Evolutionary conservation across 2,329 filamentous ascomycete genomes (phyloP).

Genomic region (Pseudogymnoascus sp.): DNA sequence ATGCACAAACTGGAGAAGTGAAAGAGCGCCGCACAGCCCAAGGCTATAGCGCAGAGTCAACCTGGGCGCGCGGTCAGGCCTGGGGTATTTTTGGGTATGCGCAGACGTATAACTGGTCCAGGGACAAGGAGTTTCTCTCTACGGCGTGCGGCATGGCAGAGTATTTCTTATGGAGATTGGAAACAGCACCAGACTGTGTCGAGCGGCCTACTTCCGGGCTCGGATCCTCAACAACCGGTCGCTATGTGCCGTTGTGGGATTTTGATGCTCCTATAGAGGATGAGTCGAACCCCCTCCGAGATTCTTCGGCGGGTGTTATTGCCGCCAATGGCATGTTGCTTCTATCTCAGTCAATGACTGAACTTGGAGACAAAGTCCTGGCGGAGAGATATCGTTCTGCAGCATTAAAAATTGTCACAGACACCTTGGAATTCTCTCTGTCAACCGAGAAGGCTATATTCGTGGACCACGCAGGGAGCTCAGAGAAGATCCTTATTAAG

Average conservation of each 20-base stretch:
- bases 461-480: neutral
- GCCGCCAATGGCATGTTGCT: slow-evolving; percentile 35
- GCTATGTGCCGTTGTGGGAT: slow-evolving; percentile 34
- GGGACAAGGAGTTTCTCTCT: slow-evolving; percentile 32
- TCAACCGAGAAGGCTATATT: slow-evolving; percentile 14
- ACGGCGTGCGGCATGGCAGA: slow-evolving; percentile 37
- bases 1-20: slow-evolving; percentile 34
- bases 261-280: slow-evolving; percentile 39
- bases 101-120: slow-evolving; percentile 42
- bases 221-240: slow-evolving; percentile 8
- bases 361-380: neutral
- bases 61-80: slow-evolving; percentile 31
- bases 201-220: slow-evolving; percentile 13
- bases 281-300: slow-evolving; percentile 16
- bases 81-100: slow-evolving; percentile 22
- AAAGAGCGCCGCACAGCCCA: slow-evolving; percentile 40
- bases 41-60: slow-evolving; percentile 37
- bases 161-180: slow-evolving; percentile 38
- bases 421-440: slow-evolving; percentile 17
- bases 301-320: slow-evolving; percentile 33
- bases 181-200: slow-evolving; percentile 24
- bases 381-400: slow-evolving; percentile 16
- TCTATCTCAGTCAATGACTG: slow-evolving; percentile 29
- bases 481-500: slow-evolving; percentile 4
- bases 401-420: slow-evolving; percentile 17